These are phyloP conservation scores for Spongospora subterranea DNA, from an alignment of 208 protist genomes.

Conservation along the genomic window DNA sequence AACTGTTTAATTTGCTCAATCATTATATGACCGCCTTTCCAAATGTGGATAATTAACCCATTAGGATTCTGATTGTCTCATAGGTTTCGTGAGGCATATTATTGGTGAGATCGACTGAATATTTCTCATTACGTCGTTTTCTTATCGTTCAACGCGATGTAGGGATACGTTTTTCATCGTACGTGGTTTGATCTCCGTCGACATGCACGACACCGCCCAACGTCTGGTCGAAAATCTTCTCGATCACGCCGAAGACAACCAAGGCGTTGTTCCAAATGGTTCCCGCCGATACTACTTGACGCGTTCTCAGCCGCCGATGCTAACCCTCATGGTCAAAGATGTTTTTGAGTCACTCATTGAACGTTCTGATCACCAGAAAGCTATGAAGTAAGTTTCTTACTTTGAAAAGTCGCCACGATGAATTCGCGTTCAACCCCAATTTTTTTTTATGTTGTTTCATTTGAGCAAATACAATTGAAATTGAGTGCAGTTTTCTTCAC, in stretches of 20 bases:
- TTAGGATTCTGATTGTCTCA: background rate
- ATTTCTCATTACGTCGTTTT: too few relatives aligned
- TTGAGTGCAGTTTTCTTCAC: background rate
- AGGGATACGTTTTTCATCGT: background rate
- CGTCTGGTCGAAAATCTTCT: background rate
- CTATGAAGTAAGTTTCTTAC: background rate
- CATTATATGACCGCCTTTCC: too few relatives aligned
- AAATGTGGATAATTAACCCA: too few relatives aligned
- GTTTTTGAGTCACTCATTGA: background rate
- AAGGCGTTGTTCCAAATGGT: background rate
- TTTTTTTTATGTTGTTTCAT: background rate
- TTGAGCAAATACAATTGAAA: background rate
- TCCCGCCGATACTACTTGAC: background rate
- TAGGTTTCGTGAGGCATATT: background rate
- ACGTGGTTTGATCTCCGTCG: background rate
- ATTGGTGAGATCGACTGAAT: background rate
- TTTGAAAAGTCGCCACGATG: background rate
- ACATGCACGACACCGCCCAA: background rate
- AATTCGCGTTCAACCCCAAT: background rate
- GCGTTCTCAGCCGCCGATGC: background rate
- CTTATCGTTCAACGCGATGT: too few relatives aligned
- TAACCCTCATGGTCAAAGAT: background rate
- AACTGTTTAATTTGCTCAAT: too few relatives aligned
- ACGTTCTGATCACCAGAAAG: background rate
- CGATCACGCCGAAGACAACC: background rate